Evolutionary conservation across 331 rosid species (phyloP).

Genomic region (Pyrus hybrid): DNA sequence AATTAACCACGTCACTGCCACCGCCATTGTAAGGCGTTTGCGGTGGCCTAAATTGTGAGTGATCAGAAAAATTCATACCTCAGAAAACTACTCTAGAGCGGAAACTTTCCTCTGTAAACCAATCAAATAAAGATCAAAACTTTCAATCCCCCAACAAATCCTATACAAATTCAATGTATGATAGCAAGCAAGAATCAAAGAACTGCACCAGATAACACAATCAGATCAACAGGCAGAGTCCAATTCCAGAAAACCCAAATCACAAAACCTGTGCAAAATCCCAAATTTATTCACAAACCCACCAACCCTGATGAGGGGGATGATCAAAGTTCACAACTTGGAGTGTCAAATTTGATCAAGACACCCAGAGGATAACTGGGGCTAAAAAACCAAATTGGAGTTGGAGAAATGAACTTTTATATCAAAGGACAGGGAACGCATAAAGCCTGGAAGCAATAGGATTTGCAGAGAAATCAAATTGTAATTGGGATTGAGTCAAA

Average conservation of each 20-base stretch:
- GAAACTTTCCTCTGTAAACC: neutral
- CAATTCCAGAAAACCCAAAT: neutral
- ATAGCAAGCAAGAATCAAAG: neutral
- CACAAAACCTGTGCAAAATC: neutral
- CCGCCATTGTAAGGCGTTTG: constrained; percentile 26
- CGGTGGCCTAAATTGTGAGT: constrained; percentile 25
- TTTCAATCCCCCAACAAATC: neutral
- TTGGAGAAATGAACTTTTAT: neutral
- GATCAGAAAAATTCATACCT: constrained; percentile 61
- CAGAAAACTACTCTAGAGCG: neutral
- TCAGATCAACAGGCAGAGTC: constrained; percentile 2
- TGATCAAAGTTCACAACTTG: neutral
- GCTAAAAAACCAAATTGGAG: neutral
- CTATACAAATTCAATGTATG: neutral
- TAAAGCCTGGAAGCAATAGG: neutral
- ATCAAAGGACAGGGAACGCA: neutral
- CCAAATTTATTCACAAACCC: neutral
- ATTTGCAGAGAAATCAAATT: neutral
- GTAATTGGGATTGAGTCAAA: neutral
- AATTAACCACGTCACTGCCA: constrained; percentile 47
- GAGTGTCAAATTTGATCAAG: neutral
- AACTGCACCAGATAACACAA: neutral
- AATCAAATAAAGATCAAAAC: constrained; percentile 11
- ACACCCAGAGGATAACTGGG: neutral
- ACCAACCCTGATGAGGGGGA: neutral